Evolutionary conservation across 305 asterid species (phyloP).

Genomic region (Lippia alba): DNA sequence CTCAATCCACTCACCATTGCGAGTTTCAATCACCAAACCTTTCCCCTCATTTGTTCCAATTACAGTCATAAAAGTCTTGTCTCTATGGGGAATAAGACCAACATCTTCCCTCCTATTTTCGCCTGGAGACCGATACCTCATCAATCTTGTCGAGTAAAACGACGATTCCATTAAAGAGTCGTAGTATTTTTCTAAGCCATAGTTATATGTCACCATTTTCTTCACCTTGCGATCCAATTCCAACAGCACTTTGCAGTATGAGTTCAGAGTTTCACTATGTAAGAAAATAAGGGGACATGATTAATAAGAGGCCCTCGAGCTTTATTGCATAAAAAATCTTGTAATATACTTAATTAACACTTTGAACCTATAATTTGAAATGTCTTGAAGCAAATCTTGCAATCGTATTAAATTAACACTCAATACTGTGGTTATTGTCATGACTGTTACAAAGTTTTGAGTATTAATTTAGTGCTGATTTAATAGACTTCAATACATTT

Average conservation of each 20-base stretch:
- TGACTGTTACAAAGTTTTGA: no score
- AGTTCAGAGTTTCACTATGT: constrained; percentile 39
- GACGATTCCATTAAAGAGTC: constrained; percentile 29
- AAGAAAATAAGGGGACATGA: neutral
- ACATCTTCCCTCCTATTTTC: constrained; percentile 7
- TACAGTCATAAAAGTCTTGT: constrained; percentile 45
- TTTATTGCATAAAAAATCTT: no score
- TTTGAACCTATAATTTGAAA: no score
- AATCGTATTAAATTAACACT: no score
- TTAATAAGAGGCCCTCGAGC: no score
- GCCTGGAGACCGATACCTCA: constrained; percentile 42
- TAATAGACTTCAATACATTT: no score
- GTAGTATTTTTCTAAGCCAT: constrained; percentile 40
- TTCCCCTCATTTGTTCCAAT: constrained; percentile 47
- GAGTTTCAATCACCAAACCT: constrained; percentile 51
- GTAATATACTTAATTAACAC: no score
- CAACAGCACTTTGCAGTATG: constrained; percentile 37
- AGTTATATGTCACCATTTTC: constrained; percentile 46
- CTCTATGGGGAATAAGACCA: constrained; percentile 51
- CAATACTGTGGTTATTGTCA: no score
- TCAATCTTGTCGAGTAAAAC: constrained; percentile 44
- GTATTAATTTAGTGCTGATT: no score
- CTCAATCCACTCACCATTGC: constrained; percentile 47
- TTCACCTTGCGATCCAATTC: constrained; percentile 38
- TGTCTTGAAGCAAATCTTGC: no score